Evolutionary conservation across 2,329 filamentous ascomycete genomes (phyloP), one percentile per base, ranked within the genome.

Genomic region (Neoarthrinium moseri): DNA sequence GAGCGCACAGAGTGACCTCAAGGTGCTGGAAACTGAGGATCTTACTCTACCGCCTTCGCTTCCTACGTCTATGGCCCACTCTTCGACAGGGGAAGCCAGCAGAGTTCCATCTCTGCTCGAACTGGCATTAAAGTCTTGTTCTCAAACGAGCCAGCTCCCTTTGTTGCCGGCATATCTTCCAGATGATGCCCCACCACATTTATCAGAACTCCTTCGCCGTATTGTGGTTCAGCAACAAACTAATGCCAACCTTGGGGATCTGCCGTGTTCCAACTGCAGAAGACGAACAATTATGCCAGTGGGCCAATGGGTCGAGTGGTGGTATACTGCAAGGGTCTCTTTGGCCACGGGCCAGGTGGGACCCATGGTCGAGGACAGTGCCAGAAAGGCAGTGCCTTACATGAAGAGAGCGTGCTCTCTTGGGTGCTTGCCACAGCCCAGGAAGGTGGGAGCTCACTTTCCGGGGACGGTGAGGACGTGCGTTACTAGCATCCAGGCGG

Each of bases 271-370:
- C 1, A 64, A 71, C 0, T 86, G 83, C 55, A 54, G 62, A 20
- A 70, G 72, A 22, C 57, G 59, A 7, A 71, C 78, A 4, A 64
- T 81, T 6, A 65, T 77, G 18, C 76, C 81, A 3, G 62, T 72
- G 4, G 67, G 75, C 0, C 72, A 81, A 55, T 86, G 83, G 82
- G 63, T 86, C 6, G 83, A 86, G 56, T 86, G 82, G 77, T 80
- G 77, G 60, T 70, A 76, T 47, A 55, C 74, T 24, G 20, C 13
- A 11, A 35, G 32, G 8, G 13, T 42, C n/a, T 15, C 12, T 20
- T 12, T 42, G 15, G 34, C 22, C 20, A 21, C 22, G 10, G 22
- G 6, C n/a, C 4, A 17, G 27, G 8, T 12, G 21, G n/a, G 13
- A 20, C 18, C 20, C 12, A 30, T 13, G 5, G n/a, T 35, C 6